Evolutionary conservation across 108 stramenopile species (phyloP).

Genomic region (Cafeteria roenbergensis): DNA sequence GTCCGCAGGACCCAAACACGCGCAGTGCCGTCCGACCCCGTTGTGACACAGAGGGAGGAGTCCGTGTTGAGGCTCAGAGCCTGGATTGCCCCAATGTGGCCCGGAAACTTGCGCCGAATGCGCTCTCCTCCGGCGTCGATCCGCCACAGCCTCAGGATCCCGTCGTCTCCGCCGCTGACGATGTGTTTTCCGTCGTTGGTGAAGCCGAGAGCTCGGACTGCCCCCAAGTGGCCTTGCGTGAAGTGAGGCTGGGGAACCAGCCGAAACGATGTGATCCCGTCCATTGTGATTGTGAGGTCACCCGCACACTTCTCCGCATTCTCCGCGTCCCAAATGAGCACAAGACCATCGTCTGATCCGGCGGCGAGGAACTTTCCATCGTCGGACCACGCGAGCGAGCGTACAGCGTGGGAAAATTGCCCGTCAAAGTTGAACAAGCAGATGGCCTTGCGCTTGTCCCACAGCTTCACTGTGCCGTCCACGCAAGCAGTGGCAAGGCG

Average conservation of each 20-base stretch:
- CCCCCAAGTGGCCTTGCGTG: not conserved
- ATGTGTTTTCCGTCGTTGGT: not conserved
- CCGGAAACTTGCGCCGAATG: not conserved
- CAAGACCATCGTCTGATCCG: not conserved
- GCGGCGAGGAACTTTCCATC: not conserved
- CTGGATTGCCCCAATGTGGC: not conserved
- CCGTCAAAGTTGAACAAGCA: not conserved
- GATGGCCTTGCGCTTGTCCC: not conserved
- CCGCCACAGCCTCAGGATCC: not conserved
- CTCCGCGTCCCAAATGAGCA: not conserved
- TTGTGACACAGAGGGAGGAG: not conserved
- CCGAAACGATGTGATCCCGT: not conserved
- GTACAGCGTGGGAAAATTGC: not conserved
- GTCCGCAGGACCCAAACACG: not conserved
- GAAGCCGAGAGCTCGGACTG: not conserved
- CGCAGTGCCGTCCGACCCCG: not conserved
- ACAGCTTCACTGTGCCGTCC: not conserved
- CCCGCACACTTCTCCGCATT: no score
- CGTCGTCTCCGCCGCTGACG: not conserved
- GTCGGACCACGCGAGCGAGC: not conserved
- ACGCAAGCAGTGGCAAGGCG: not conserved
- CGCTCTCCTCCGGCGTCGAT: not conserved
- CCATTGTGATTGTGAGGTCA: not conserved
- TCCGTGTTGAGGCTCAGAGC: not conserved
- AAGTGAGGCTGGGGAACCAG: not conserved